phyloP scores from a whole-genome alignment of 2,329 filamentous ascomycete genomes.

The Epichloe coenophiala region DNA sequence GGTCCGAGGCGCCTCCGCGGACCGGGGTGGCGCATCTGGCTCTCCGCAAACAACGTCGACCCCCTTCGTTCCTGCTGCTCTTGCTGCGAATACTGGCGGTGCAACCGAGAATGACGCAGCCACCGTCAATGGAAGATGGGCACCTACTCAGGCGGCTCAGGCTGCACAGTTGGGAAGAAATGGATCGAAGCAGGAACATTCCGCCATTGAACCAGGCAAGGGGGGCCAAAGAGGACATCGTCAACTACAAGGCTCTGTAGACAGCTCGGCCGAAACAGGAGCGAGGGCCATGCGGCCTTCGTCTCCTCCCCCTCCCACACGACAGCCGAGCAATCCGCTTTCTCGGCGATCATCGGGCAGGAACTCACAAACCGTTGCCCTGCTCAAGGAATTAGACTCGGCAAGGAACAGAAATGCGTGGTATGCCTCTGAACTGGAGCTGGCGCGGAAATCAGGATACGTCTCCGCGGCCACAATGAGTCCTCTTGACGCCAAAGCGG shows the following conservation, averaged over 20 bases:
- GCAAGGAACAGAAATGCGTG: slow-evolving; percentile 82
- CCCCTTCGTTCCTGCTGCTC: slow-evolving; percentile 4
- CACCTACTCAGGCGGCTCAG: slow-evolving; percentile 40
- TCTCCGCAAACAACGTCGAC: slow-evolving; percentile 21
- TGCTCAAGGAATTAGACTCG: slow-evolving; percentile 77
- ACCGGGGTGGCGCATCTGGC: slow-evolving; percentile 23
- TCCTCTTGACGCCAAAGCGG: slow-evolving; percentile 61
- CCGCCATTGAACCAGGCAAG: slow-evolving; percentile 18
- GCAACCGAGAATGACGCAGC: slow-evolving; percentile 35
- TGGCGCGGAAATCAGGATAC: slow-evolving; percentile 86
- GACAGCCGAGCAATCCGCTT: slow-evolving; percentile 45
- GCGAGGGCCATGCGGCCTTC: slow-evolving; percentile 34
- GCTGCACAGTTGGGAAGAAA: slow-evolving; percentile 33
- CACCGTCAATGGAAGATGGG: slow-evolving; percentile 46
- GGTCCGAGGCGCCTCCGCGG: slow-evolving; percentile 35
- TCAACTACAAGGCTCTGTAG: slow-evolving; percentile 51
- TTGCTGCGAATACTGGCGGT: slow-evolving; percentile 18
- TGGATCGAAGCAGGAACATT: slow-evolving; percentile 23
- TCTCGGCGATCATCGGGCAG: slow-evolving; percentile 45
- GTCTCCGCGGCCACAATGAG: slow-evolving; percentile 55
- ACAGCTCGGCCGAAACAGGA: slow-evolving; percentile 49
- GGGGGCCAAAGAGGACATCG: slow-evolving; percentile 17
- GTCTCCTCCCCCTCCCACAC: slow-evolving; percentile 40
- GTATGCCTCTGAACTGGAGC: slow-evolving; percentile 88
- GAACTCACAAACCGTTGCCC: slow-evolving; percentile 54